These are phyloP conservation scores for Cotoneaster glaucophyllus DNA, from an alignment of 306 rosid genomes.

Conservation along the genomic window DNA sequence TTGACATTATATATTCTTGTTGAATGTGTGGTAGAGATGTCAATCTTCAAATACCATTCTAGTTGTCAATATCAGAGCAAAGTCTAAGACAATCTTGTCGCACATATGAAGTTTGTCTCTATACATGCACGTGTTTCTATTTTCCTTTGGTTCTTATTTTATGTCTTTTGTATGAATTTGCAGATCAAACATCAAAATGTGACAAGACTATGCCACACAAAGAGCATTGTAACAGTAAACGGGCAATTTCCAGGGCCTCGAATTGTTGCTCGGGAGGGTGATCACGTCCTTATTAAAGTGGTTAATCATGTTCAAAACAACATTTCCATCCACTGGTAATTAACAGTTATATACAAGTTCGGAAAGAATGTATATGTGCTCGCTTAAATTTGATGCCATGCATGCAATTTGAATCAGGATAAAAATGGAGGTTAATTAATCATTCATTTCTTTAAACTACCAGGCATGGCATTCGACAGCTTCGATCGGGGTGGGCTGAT, in stretches of 20 bases:
- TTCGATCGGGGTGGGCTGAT: constrained; percentile 59
- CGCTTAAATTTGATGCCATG: not conserved
- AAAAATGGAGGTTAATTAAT: not conserved
- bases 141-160: not conserved
- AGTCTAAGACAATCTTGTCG: not conserved
- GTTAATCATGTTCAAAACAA: constrained; percentile 47
- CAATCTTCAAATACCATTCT: too few species aligned
- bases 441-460: not conserved
- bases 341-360: not conserved
- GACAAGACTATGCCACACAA: constrained; percentile 53
- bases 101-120: not conserved
- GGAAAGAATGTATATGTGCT: not conserved
- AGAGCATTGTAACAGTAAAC: constrained; percentile 58
- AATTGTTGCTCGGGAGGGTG: constrained; percentile 66
- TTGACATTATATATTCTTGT: not conserved
- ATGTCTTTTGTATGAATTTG: not conserved
- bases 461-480: constrained; percentile 69
- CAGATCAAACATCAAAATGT: constrained; percentile 48
- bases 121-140: not conserved
- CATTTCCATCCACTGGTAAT: constrained; percentile 58
- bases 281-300: constrained; percentile 46
- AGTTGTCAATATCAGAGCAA: not conserved
- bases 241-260: constrained; percentile 79
- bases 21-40: not conserved
- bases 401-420: not conserved